These are phyloP conservation scores for Trametes sanguinea DNA, from an alignment of 768 basidiomycete genomes.

Conservation along the genomic window DNA sequence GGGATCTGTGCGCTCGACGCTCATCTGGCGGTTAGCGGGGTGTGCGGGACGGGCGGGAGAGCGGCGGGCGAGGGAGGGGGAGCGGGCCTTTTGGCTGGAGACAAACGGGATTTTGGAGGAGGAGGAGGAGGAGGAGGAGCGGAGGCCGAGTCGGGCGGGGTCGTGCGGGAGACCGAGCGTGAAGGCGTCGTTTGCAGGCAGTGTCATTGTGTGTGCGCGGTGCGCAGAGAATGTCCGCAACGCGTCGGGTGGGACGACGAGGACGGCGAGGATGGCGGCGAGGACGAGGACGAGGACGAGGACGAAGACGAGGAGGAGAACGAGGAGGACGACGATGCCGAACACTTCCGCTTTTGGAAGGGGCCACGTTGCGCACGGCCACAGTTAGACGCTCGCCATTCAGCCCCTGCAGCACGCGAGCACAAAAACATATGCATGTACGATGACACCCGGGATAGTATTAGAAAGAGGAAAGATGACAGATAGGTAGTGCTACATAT, in stretches of 20 bases:
- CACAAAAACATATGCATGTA: no score
- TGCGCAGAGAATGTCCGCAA: not conserved
- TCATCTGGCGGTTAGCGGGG: conserved; percentile 12
- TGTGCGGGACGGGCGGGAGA: not conserved
- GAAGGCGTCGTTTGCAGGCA: conserved; percentile 30
- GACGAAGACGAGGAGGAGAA: not conserved
- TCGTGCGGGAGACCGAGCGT: conserved; percentile 27
- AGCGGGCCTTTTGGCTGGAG: conserved; percentile 18
- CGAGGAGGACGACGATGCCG: not conserved
- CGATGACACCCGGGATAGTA: no score
- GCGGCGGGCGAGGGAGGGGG: conserved; percentile 16
- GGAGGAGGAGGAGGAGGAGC: conserved; percentile 26
- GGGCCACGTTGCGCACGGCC: not conserved
- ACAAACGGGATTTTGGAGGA: conserved; percentile 27
- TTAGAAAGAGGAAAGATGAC: not conserved
- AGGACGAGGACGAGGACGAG: not conserved
- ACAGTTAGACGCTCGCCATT: not conserved
- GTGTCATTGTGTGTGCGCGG: conserved; percentile 13
- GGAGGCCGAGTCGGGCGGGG: conserved; percentile 22
- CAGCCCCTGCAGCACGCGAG: no score
- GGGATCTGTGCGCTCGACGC: conserved; percentile 3
- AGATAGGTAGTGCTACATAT: conserved; percentile 10
- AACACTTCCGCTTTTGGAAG: not conserved
- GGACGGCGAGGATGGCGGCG: not conserved
- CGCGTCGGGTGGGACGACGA: conserved; percentile 1